These are phyloP conservation scores for Trametes sanguinea DNA, from an alignment of 768 basidiomycete genomes.

Conservation along the genomic window DNA sequence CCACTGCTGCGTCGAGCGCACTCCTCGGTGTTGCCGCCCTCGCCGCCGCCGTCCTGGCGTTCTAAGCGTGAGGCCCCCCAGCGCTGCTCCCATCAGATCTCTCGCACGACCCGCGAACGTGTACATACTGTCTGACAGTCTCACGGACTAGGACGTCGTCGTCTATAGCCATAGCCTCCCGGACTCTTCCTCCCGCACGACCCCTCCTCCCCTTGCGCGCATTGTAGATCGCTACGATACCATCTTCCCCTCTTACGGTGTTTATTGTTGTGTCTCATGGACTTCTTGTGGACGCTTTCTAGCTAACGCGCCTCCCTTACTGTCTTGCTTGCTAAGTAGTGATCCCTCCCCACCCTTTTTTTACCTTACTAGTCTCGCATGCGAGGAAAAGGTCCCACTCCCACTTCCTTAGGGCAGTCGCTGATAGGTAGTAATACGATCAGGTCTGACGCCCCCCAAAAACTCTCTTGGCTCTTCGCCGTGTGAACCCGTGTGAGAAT, in stretches of 20 bases:
- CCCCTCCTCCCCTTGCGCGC: slow-evolving; percentile 1
- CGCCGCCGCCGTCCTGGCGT: slow-evolving; percentile 42
- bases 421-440: slow-evolving; percentile 29
- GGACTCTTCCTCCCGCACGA: slow-evolving; percentile 16
- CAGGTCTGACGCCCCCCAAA: slow-evolving; percentile 26
- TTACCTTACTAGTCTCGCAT: slow-evolving; percentile 31
- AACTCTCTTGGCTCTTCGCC: background rate
- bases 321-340: slow-evolving; percentile 17
- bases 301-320: slow-evolving; percentile 4
- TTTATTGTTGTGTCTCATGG: slow-evolving; percentile 16
- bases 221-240: slow-evolving; percentile 25
- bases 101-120: slow-evolving; percentile 2
- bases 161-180: slow-evolving; percentile 23
- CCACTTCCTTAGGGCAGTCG: slow-evolving; percentile 29
- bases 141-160: slow-evolving; percentile 14
- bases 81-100: background rate
- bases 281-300: slow-evolving; percentile 19
- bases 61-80: slow-evolving; percentile 22
- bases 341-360: slow-evolving; percentile 15
- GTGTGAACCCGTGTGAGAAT: background rate
- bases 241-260: slow-evolving; percentile 11
- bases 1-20: slow-evolving; percentile 49
- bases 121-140: slow-evolving; percentile 11
- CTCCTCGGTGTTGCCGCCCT: slow-evolving; percentile 53
- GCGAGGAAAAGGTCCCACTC: slow-evolving; percentile 34